Evolutionary conservation across 176 grass and related monocot genomes (phyloP).

Genomic region (maize (Zea mays)): DNA sequence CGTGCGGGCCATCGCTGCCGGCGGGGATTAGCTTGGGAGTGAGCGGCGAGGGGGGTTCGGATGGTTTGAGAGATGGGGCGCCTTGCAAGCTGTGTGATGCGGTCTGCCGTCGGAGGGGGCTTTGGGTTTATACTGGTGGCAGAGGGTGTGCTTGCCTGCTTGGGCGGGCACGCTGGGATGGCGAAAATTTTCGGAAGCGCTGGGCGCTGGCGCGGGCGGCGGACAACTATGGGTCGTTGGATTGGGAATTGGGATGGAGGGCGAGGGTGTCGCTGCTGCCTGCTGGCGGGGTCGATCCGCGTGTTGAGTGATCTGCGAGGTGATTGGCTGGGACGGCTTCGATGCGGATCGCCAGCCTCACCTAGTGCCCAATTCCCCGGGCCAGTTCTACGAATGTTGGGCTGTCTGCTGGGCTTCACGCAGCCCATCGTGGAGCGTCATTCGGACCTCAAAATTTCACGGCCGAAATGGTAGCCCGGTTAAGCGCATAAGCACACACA

Average conservation of each 20-base stretch:
- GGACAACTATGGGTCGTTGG: not conserved
- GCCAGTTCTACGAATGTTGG: not conserved
- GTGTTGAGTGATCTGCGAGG: not conserved
- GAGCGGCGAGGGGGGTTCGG: not conserved
- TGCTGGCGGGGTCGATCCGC: not conserved
- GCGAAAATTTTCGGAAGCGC: not conserved
- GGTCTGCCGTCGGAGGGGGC: not conserved
- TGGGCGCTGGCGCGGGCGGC: not conserved
- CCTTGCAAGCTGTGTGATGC: not conserved
- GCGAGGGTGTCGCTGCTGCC: not conserved
- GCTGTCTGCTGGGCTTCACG: not conserved
- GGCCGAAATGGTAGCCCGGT: not conserved
- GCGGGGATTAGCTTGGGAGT: not conserved
- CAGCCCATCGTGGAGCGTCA: not conserved
- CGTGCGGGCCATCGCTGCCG: slow-evolving; percentile 53
- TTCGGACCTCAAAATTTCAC: not conserved
- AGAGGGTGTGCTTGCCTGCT: not conserved
- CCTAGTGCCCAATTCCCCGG: not conserved
- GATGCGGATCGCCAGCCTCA: not conserved
- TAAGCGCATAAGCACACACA: not conserved
- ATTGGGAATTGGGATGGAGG: not conserved
- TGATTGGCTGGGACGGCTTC: not conserved
- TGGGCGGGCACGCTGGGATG: not conserved
- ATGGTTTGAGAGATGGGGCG: too few relatives aligned
- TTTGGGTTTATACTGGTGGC: not conserved